Conservation (phyloP, 305 asterid species). For the Fraxinus ornus region DNA sequence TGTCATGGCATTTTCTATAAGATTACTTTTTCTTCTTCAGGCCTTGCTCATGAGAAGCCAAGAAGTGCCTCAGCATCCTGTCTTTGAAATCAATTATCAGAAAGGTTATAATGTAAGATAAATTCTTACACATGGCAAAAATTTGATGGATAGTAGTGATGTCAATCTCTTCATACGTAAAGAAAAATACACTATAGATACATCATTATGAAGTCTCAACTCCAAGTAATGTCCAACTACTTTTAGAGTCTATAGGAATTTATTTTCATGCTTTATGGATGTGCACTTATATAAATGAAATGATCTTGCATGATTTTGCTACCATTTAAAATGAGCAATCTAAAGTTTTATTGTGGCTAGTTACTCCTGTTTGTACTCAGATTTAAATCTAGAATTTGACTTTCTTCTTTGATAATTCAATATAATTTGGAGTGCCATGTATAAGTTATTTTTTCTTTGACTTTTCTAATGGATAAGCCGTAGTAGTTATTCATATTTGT, state of each 20-base stretch:
- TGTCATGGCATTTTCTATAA: neutral
- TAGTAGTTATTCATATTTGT: neutral
- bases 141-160: neutral
- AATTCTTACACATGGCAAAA: neutral
- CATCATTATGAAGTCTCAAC: neutral
- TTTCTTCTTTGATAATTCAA: neutral
- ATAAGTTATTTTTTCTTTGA: neutral
- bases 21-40: conserved; percentile 1
- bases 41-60: conserved; percentile 4
- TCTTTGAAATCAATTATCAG: conserved; percentile 5
- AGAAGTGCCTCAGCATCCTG: conserved; percentile 13
- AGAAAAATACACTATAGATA: neutral
- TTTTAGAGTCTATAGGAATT: neutral
- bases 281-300: neutral
- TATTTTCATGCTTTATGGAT: neutral
- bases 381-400: neutral
- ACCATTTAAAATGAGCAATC: neutral
- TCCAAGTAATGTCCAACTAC: neutral
- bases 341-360: neutral
- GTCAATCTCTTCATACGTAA: neutral
- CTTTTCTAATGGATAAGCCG: neutral
- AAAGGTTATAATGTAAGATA: conserved; percentile 10
- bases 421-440: neutral
- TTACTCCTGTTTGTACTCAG: neutral
- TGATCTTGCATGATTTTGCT: neutral